These are phyloP conservation scores for Heterobasidion parviporum DNA, from an alignment of 1,284 basidiomycete genomes.

Conservation along the genomic window DNA sequence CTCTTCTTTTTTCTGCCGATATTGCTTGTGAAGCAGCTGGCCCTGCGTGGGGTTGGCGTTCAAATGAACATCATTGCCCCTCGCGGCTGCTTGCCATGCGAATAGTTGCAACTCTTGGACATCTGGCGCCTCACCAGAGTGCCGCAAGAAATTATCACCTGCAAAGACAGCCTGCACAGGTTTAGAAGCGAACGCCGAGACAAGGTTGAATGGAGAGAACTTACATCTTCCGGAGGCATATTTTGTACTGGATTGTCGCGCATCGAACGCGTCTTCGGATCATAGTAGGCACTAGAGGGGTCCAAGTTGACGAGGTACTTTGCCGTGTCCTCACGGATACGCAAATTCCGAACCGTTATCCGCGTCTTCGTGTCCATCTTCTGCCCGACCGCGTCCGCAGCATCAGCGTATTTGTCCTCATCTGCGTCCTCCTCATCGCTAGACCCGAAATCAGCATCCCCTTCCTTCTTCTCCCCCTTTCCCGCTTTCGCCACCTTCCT, in stretches of 20 bases:
- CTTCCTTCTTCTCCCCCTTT: slow-evolving; percentile 54
- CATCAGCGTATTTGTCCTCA: slow-evolving; percentile 95
- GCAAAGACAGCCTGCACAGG: slow-evolving; percentile 73
- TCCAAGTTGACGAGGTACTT: slow-evolving; percentile 99
- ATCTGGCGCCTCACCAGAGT: slow-evolving; percentile 84
- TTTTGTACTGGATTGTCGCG: slow-evolving; percentile 86
- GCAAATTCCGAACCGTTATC: slow-evolving; percentile 95
- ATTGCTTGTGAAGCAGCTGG: slow-evolving; percentile 86
- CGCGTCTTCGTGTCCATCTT: slow-evolving; percentile 97
- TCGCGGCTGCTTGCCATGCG: slow-evolving; percentile 92
- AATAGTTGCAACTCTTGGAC: slow-evolving; percentile 92
- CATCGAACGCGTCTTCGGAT: slow-evolving; percentile 99
- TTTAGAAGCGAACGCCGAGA: slow-evolving; percentile 4
- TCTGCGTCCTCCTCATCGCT: slow-evolving; percentile 93
- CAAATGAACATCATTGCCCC: slow-evolving; percentile 92
- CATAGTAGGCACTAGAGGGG: slow-evolving; percentile 94
- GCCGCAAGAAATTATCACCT: slow-evolving; percentile 93
- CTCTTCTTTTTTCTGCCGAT: slow-evolving; percentile 87
- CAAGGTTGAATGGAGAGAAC: slow-evolving; percentile 17
- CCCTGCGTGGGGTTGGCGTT: slow-evolving; percentile 97
- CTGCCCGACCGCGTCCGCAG: slow-evolving; percentile 95
- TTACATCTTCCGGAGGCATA: slow-evolving; percentile 77
- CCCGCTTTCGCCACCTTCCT: slow-evolving; percentile 52
- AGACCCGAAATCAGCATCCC: slow-evolving; percentile 91
- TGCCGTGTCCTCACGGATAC: slow-evolving; percentile 98